Base-by-base conservation (phyloP, 169 alveolate species). In the Plasmodium gonderi region DNA sequence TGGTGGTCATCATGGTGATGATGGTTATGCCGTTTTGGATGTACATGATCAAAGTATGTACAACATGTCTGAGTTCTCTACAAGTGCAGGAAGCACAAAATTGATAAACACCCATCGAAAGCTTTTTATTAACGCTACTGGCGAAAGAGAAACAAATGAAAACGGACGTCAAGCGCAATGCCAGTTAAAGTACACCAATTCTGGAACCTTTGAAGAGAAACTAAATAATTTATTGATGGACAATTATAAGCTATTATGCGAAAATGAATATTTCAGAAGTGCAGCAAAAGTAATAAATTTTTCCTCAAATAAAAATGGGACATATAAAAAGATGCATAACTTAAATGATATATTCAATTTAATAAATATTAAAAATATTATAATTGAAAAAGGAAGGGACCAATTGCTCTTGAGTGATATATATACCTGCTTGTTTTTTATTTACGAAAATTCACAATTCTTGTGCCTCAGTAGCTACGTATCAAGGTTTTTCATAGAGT, bases 371-470 rank as follows among this genome's bases (percentile, higher is more conserved):
- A 75, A 75, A 40, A 85, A 85, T 26, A 54, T 85, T 64, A 49
- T 67, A 75, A 36, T 85, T 85, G 47, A 85, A 74, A 49, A 75
- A 64, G 67, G 51, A 26, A 85, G 29, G n/a, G 65, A 42, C 4
- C 78, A 36, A 65, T 36, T 85, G 45, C 67, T 76, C 20, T 60
- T 85, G 29, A 54, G 92, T 49, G 92, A 85, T 65, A 3, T 85
- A 2, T 85, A 75, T 44, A 85, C 87, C 20, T 85, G 45, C 7
- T 20, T 85, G 45, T 85, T 85, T 75, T 85, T 85, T 76, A 85
- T 85, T 51, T 85, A 85, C 79, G 92, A 85, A 33, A 85, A 85
- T 40, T 85, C 92, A 7, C 33, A 49, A 12, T 85, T 85, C 49
- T 38, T 85, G 29, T 40, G 40, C 45, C 44, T 85, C 33, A 85